Evolutionary conservation across 495 filamentous ascomycete genomes (phyloP).

Genomic region (Xylaria grammica): DNA sequence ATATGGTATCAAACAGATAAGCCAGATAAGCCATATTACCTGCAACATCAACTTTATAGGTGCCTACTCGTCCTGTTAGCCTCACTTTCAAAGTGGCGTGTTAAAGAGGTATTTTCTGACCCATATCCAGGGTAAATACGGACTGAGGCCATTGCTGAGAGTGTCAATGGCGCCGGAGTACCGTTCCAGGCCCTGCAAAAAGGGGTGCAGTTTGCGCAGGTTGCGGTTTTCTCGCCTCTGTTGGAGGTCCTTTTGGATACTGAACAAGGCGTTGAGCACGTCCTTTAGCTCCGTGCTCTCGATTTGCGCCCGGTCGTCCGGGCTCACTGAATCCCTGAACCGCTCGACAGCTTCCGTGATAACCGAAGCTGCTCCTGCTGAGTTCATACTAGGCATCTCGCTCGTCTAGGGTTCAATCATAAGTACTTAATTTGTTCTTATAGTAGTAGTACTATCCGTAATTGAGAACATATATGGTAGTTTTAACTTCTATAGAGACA

Average conservation of each 20-base stretch:
- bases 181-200: slow-evolving; percentile 37
- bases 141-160: slow-evolving; percentile 43
- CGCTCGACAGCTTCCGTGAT: background rate
- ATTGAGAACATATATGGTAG: too few species aligned
- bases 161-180: slow-evolving; percentile 43
- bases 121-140: slow-evolving; percentile 47
- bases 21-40: background rate
- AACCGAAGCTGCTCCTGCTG: background rate
- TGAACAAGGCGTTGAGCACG: slow-evolving; percentile 31
- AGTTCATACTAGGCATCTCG: background rate
- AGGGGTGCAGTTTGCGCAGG: slow-evolving; percentile 38
- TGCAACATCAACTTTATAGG: background rate
- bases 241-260: slow-evolving; percentile 34
- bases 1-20: background rate
- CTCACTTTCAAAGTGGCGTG: background rate
- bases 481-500: too few species aligned
- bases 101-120: slow-evolving; percentile 12
- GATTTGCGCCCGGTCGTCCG: background rate
- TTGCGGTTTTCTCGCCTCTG: slow-evolving; percentile 32
- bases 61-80: background rate
- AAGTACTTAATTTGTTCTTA: too few species aligned
- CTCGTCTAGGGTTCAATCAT: too few species aligned
- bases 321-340: background rate
- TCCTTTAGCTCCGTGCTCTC: slow-evolving; percentile 8
- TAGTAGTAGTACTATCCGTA: too few species aligned